phyloP scores from a whole-genome alignment of 306 rosid genomes.

The Biancaea sappan region DNA sequence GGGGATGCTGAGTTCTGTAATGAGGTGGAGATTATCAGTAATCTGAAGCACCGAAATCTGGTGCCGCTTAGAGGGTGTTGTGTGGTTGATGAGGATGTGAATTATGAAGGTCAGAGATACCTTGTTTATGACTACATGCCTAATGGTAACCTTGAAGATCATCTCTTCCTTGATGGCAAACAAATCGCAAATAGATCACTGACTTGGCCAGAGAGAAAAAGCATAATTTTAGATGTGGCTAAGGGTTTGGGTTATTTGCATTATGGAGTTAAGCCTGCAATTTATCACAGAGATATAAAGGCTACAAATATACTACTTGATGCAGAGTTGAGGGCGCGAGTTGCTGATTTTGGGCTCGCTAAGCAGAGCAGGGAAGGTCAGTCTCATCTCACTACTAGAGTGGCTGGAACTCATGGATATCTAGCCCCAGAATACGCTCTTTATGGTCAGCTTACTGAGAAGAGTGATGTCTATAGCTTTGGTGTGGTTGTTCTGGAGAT shows the following conservation, averaged over 20 bases:
- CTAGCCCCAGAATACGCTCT: conserved; percentile 94
- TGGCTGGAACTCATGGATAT: conserved; percentile 98
- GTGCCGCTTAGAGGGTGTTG: conserved; percentile 95
- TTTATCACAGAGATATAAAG: conserved; percentile 92
- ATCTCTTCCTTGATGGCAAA: conserved; percentile 55
- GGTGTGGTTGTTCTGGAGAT: conserved; percentile 96
- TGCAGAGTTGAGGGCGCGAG: conserved; percentile 87
- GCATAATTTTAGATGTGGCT: conserved; percentile 88
- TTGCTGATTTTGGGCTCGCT: conserved; percentile 96
- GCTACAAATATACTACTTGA: conserved; percentile 89
- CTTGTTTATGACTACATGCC: conserved; percentile 96
- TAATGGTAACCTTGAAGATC: conserved; percentile 82
- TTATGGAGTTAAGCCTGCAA: conserved; percentile 92
- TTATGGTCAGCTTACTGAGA: conserved; percentile 95
- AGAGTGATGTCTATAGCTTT: conserved; percentile 97
- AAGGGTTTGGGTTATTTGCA: conserved; percentile 88
- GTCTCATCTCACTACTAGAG: conserved; percentile 97
- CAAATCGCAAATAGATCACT: conserved; percentile 45
- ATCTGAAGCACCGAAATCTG: conserved; percentile 84
- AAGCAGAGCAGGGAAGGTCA: conserved; percentile 91
- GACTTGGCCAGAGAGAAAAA: conserved; percentile 95
- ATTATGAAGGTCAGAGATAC: conserved; percentile 59
- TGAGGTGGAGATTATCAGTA: conserved; percentile 96
- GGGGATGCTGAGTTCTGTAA: conserved; percentile 87
- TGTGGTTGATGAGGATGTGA: conserved; percentile 60